Conservation (phyloP, 805 yeast genomes). For the Lipomyces mesembrius region DNA sequence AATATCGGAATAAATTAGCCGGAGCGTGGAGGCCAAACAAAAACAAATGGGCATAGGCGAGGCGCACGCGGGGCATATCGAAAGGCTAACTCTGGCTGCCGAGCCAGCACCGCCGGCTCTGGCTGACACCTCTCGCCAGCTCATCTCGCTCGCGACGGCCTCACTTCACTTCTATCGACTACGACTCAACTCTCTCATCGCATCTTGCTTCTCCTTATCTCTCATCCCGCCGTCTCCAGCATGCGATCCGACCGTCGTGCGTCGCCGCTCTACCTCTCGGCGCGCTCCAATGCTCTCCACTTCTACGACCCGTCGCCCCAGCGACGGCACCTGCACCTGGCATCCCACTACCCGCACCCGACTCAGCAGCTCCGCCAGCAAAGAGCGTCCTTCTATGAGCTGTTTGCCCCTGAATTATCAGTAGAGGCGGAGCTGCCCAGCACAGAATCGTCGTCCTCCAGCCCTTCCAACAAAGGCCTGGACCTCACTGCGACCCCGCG, state of each 20-base stretch:
- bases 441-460: slow-evolving; percentile 16
- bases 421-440: slow-evolving; percentile 25
- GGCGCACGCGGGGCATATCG: not conserved
- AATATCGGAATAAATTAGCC: no score
- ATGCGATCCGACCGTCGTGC: slow-evolving; percentile 33
- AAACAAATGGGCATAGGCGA: not conserved
- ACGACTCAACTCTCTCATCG: not conserved
- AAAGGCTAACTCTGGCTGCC: not conserved
- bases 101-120: not conserved
- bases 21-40: no score
- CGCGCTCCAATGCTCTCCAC: slow-evolving; percentile 38
- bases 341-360: slow-evolving; percentile 29
- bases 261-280: slow-evolving; percentile 39
- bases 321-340: slow-evolving; percentile 30
- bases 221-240: not conserved
- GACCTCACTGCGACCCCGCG: slow-evolving; percentile 11
- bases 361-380: slow-evolving; percentile 8
- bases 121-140: not conserved
- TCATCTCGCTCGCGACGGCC: not conserved
- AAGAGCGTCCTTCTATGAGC: slow-evolving; percentile 30
- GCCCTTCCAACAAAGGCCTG: slow-evolving; percentile 6
- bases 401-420: slow-evolving; percentile 28
- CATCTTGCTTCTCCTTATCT: not conserved
- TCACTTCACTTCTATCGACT: not conserved
- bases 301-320: slow-evolving; percentile 38